Percentiles rank a stretch among this genome's conserved stretches.
phyloP scores from a whole-genome alignment of 148 eudicot species.

The Silene conica region DNA sequence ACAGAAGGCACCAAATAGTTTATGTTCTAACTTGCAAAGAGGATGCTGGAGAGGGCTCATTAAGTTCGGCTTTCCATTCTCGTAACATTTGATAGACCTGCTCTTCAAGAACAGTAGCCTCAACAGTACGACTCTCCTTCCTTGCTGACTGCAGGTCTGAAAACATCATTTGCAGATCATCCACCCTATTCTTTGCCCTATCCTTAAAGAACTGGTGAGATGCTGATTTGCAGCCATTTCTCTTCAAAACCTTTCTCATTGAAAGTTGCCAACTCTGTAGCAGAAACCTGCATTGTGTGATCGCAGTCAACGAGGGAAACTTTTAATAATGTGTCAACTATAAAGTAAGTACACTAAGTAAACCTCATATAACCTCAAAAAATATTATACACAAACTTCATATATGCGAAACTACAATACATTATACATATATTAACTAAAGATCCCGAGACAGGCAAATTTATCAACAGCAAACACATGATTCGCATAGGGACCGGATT shows the following conservation, averaged over 20 bases:
- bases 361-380: not conserved
- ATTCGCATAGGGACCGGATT: no score
- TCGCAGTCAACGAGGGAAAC: not conserved
- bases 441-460: no score
- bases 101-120: conserved; percentile 72
- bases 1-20: conserved; percentile 2
- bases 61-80: conserved; percentile 91
- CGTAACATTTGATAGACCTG: conserved; percentile 92
- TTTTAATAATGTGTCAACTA: not conserved
- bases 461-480: no score
- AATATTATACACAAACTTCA: not conserved
- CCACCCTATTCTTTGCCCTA: conserved; percentile 85
- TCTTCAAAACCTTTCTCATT: conserved; percentile 80
- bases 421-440: no score
- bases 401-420: not conserved
- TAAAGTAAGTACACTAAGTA: not conserved
- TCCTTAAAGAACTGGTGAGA: conserved; percentile 88
- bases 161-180: conserved; percentile 89
- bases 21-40: conserved; percentile 50
- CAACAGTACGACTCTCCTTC: conserved; percentile 73
- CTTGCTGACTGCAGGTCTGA: conserved; percentile 77
- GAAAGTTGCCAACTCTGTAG: conserved; percentile 23
- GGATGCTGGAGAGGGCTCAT: conserved; percentile 88
- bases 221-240: conserved; percentile 68
- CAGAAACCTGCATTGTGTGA: conserved; percentile 8